Evolutionary conservation across 169 alveolate genomes (phyloP).

Genomic region (Plasmodium inui): DNA sequence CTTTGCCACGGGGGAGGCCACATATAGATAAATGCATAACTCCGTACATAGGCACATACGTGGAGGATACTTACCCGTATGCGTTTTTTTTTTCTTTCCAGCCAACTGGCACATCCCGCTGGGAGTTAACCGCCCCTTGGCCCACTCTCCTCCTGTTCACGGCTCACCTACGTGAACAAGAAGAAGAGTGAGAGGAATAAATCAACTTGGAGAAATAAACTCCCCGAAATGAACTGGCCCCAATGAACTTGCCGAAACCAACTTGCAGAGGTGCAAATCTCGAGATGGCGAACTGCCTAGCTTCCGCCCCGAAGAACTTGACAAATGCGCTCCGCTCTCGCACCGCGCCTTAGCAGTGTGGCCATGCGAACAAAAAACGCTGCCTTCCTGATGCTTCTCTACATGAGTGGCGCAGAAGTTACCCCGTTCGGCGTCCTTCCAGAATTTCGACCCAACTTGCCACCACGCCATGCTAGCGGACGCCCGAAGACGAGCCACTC

Average conservation of each 20-base stretch:
- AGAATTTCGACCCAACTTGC: neutral
- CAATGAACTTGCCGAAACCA: neutral
- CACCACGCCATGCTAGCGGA: neutral
- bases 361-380: neutral
- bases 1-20: neutral
- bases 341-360: neutral
- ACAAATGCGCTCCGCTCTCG: neutral
- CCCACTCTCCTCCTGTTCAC: neutral
- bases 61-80: neutral
- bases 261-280: neutral
- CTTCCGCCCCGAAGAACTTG: neutral
- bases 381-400: neutral
- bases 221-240: neutral
- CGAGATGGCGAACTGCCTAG: neutral
- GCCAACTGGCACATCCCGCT: neutral
- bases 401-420: neutral
- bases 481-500: neutral
- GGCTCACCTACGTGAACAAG: neutral
- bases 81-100: neutral
- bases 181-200: neutral
- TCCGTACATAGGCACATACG: neutral
- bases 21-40: neutral
- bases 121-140: neutral
- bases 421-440: neutral
- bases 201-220: no score